Evolutionary conservation across 1,139 yeast genomes (phyloP), one percentile per base, ranked within the genome.

Genomic region (Arxiozyma bovina): DNA sequence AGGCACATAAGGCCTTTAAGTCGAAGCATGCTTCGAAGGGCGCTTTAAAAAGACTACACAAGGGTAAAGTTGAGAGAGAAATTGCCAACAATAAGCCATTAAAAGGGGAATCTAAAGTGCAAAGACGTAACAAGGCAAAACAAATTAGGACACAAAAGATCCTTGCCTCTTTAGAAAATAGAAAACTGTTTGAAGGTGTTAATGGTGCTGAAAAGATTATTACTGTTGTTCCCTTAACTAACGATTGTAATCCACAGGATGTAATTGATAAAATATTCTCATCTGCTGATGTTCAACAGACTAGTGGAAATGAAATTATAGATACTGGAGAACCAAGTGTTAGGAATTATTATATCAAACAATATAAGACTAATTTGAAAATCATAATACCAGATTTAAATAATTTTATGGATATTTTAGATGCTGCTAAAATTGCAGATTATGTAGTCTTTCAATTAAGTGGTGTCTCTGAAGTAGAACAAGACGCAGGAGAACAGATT

Each of bases 21-120:
- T 82, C 96, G 8, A 85, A 83, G 66, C 98, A 93, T 74, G 81
- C 96, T 22, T 81, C 95, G n/a, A 93, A 93, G 68, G 88, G 96
- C 55, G 82, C 90, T 53, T 70, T 90, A 64, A 91, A 89, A 69
- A 86, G 87, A 59, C 77, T 80, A 57, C 76, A 75, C 62, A 91
- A 91, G 70, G 98, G 98, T 58, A 90, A 89, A 70, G 89, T 93
- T 42, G 98, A 91, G 66, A 87, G 85, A 65, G 72, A 74, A 22
- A 57, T 64, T 18, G 70, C 73, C 2, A 66, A 73, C 45, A 65
- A 66, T 27, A 81, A 74, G 64, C 72, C 75, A 27, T 64, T 69
- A 57, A 78, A 75, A 66, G 76, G 71, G 51, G 70, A 79, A 53
- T 75, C 85, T 45, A 91, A 88, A 67, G 65, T 77, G 43, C 95